Percentiles rank a stretch among this genome's conserved stretches.
Evolutionary conservation across 352 stramenopile species (phyloP).

Genomic region (Phytophthora fragariae): DNA sequence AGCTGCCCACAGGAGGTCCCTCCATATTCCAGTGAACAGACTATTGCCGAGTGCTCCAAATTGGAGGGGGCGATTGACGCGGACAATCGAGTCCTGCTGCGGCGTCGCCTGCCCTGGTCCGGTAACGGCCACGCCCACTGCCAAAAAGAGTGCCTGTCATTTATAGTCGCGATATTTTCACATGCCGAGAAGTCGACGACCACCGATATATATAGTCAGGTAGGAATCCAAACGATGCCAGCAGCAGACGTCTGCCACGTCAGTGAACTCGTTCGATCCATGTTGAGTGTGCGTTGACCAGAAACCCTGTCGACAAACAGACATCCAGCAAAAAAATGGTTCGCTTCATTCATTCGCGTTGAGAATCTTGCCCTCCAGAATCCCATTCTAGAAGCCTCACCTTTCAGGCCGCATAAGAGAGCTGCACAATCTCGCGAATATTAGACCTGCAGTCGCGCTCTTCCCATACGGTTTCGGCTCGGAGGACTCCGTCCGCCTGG

Average conservation of each 20-base stretch:
- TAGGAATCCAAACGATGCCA: constrained; percentile 9
- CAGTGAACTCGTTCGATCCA: constrained; percentile 13
- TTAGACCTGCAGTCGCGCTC: constrained; percentile 78
- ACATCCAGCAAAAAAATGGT: constrained; percentile 2
- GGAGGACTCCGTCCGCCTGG: constrained; percentile 52
- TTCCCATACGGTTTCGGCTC: constrained; percentile 71
- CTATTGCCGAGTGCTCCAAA: constrained; percentile 31
- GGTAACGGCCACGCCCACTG: constrained; percentile 20
- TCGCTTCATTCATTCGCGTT: constrained; percentile 12
- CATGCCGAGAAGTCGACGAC: constrained; percentile 1
- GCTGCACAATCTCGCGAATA: constrained; percentile 82
- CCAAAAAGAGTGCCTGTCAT: constrained; percentile 10
- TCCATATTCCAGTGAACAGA: constrained; percentile 36
- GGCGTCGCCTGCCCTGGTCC: constrained; percentile 2
- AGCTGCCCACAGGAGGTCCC: constrained; percentile 32
- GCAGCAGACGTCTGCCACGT: constrained; percentile 13
- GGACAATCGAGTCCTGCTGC: constrained; percentile 1
- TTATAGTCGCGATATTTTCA: constrained; percentile 30
- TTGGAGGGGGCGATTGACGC: constrained; percentile 22
- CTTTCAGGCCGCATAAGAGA: constrained; percentile 40
- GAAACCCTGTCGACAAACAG: constrained; percentile 8
- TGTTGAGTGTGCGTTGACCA: constrained; percentile 28
- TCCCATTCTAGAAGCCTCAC: constrained; percentile 6
- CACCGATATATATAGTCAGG: constrained; percentile 34
- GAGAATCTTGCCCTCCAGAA: constrained; percentile 1